These are phyloP conservation scores for Periconia macrospinosa DNA, from an alignment of 2,329 filamentous ascomycete genomes.

Conservation along the genomic window DNA sequence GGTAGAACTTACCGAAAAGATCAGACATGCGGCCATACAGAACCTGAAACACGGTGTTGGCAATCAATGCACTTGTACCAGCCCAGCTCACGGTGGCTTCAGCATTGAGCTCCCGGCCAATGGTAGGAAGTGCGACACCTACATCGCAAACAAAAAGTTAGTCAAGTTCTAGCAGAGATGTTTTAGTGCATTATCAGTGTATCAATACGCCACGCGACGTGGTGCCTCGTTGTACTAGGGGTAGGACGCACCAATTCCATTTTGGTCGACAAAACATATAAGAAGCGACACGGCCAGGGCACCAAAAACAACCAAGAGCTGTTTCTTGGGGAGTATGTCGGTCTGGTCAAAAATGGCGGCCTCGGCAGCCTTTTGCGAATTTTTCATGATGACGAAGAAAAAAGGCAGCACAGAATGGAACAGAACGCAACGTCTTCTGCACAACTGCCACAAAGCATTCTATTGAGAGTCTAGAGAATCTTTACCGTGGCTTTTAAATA, in stretches of 20 bases:
- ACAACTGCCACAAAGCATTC: too few species aligned
- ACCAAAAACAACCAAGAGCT: conserved; percentile 56
- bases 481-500: too few species aligned
- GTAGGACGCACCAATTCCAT: too few species aligned
- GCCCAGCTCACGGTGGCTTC: conserved; percentile 59
- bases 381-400: conserved; percentile 3
- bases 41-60: conserved; percentile 65
- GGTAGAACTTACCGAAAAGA: conserved; percentile 61
- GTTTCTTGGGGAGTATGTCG: conserved; percentile 57
- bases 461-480: too few species aligned
- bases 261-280: conserved; percentile 31
- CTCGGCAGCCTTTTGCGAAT: conserved; percentile 16
- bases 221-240: too few species aligned
- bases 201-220: too few species aligned
- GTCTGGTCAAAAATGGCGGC: conserved; percentile 51
- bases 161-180: too few species aligned
- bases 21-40: conserved; percentile 66
- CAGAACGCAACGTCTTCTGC: too few species aligned
- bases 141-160: too few species aligned
- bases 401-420: too few species aligned
- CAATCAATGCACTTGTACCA: conserved; percentile 57
- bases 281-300: conserved; percentile 57
- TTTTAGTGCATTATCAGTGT: too few species aligned
- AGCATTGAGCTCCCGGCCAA: background rate
- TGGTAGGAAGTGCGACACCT: background rate